phyloP scores from a whole-genome alignment of 345 rosid species.

The Cardamine chenopodiifolia region DNA sequence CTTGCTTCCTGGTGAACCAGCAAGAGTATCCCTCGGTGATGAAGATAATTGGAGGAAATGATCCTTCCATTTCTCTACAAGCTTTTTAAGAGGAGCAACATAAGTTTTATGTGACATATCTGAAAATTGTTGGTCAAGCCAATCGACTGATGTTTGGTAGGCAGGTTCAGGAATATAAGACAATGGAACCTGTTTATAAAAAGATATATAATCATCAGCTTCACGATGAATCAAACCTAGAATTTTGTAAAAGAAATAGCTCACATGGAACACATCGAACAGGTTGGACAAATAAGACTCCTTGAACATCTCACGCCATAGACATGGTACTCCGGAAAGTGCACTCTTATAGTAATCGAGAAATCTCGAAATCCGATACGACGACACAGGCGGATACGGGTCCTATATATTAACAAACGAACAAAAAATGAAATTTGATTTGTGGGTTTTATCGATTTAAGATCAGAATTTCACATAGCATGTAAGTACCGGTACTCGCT shows the following conservation, averaged over 20 bases:
- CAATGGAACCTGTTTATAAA: no score
- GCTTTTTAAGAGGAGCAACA: no score
- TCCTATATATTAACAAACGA: constrained; percentile 31
- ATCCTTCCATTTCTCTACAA: neutral
- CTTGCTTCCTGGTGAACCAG: no score
- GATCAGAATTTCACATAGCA: no score
- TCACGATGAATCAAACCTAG: no score
- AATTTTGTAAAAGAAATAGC: constrained; percentile 1
- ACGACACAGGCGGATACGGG: constrained; percentile 28
- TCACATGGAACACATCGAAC: constrained; percentile 41
- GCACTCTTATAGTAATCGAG: constrained; percentile 53
- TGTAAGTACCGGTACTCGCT: neutral
- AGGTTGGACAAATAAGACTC: constrained; percentile 33
- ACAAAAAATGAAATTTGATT: neutral
- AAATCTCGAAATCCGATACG: constrained; percentile 48
- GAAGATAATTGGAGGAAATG: constrained; percentile 41
- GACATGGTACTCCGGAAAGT: constrained; percentile 50
- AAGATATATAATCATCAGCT: no score
- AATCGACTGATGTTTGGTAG: no score
- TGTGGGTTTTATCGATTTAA: neutral
- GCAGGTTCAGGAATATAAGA: no score
- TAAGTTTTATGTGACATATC: no score
- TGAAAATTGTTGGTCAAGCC: no score
- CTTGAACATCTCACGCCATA: constrained; percentile 48
- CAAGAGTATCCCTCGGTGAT: constrained; percentile 24